Percentiles rank a stretch among this genome's conserved stretches.
phyloP scores from a whole-genome alignment of 768 basidiomycete species.

The Russula vinacea region DNA sequence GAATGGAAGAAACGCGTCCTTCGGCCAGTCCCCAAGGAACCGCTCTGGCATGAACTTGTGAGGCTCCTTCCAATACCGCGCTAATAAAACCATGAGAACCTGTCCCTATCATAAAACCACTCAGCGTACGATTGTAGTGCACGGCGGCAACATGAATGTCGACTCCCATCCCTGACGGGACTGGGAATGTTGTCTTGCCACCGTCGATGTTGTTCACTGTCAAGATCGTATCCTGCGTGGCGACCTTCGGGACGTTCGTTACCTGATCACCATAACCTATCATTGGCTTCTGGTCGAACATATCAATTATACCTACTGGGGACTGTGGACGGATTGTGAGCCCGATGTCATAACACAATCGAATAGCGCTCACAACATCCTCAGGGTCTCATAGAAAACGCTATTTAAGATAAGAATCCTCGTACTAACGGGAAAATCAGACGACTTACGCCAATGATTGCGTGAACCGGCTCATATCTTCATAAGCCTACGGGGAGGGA shows the following conservation, averaged over 20 bases:
- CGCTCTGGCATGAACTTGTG: slow-evolving; percentile 43
- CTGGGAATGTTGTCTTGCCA: slow-evolving; percentile 40
- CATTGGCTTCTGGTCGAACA: neutral
- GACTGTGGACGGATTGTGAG: slow-evolving; percentile 1
- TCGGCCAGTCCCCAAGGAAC: slow-evolving; percentile 37
- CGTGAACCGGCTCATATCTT: slow-evolving; percentile 31
- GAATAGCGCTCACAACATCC: slow-evolving; percentile 37
- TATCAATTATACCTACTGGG: slow-evolving; percentile 7
- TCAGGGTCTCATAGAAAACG: slow-evolving; percentile 50
- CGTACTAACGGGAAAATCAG: neutral
- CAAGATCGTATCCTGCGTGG: slow-evolving; percentile 47
- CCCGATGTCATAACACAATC: neutral
- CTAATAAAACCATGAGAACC: slow-evolving; percentile 33
- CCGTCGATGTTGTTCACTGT: slow-evolving; percentile 39
- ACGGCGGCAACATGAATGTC: slow-evolving; percentile 41
- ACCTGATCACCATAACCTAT: slow-evolving; percentile 40
- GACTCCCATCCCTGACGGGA: slow-evolving; percentile 46
- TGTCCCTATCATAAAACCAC: no score
- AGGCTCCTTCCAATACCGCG: slow-evolving; percentile 56
- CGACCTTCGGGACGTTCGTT: slow-evolving; percentile 43
- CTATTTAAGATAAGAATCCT: slow-evolving; percentile 32
- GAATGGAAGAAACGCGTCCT: slow-evolving; percentile 39
- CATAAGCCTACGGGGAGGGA: slow-evolving; percentile 25
- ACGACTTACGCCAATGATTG: slow-evolving; percentile 27
- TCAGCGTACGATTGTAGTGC: slow-evolving; percentile 48